Conservation (phyloP, 306 rosid species). For the Corylus heterophylla region DNA sequence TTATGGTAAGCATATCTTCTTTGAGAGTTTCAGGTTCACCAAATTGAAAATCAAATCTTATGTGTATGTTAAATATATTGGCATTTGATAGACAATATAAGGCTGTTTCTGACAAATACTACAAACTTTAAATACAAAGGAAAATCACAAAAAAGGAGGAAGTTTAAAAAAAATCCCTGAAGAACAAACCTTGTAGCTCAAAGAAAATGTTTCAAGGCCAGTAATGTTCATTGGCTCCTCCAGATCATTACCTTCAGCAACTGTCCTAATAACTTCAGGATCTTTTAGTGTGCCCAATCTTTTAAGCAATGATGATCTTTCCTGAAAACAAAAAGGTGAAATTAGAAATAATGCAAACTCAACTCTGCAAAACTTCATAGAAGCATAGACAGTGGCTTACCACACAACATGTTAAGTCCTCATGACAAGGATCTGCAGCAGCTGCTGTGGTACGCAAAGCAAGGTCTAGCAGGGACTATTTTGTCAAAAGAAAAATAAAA, state of each 20-base stretch:
- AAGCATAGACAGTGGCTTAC: conserved; percentile 52
- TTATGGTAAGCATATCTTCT: not conserved
- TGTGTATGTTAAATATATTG: not conserved
- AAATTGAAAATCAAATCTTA: not conserved
- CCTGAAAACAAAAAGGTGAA: conserved; percentile 52
- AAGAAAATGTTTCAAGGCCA: conserved; percentile 85
- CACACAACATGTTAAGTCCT: conserved; percentile 93
- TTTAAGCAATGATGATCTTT: conserved; percentile 79
- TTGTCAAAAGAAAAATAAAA: conserved; percentile 16
- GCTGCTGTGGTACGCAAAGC: conserved; percentile 98
- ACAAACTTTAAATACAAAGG: not conserved
- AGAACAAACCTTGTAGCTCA: conserved; percentile 76
- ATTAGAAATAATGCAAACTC: conserved; percentile 18
- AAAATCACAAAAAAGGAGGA: conserved; percentile 4
- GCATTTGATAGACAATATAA: conserved; percentile 9
- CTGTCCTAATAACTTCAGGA: conserved; percentile 45
- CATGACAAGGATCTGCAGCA: conserved; percentile 89
- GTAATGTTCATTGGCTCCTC: conserved; percentile 79
- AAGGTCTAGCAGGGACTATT: conserved; percentile 92
- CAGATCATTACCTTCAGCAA: conserved; percentile 44
- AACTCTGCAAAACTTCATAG: conserved; percentile 21
- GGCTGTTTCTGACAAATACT: not conserved
- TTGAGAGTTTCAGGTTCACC: not conserved
- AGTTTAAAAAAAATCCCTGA: conserved; percentile 7
- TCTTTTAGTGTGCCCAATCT: conserved; percentile 65